Conservation (phyloP, 495 filamentous ascomycete species). For the Penicillium canariense region DNA sequence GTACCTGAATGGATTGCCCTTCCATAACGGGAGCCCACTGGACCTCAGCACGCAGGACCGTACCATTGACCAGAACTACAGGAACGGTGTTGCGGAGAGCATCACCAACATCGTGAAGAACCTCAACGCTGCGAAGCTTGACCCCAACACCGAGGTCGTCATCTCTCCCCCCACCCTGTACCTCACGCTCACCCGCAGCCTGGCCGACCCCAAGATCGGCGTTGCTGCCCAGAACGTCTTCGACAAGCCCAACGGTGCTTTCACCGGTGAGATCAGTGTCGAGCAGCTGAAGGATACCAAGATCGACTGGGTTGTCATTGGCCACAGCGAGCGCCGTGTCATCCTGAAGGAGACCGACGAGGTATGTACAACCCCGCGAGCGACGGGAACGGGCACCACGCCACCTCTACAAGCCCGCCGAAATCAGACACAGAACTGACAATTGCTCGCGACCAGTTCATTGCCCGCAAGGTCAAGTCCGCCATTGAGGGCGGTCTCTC, state of each 20-base stretch:
- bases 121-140: conserved; percentile 72
- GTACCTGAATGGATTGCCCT: conserved; percentile 22
- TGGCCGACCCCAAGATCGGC: conserved; percentile 65
- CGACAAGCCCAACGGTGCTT: conserved; percentile 94
- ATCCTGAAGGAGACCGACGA: conserved; percentile 81
- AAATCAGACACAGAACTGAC: neutral
- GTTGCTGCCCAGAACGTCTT: conserved; percentile 95
- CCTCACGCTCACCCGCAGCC: conserved; percentile 78
- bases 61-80: conserved; percentile 33
- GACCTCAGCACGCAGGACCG: neutral
- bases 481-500: conserved; percentile 81
- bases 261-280: conserved; percentile 93
- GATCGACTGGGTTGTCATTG: conserved; percentile 85
- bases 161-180: conserved; percentile 88
- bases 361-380: conserved; percentile 30
- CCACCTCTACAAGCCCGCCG: neutral
- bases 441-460: conserved; percentile 48
- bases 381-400: neutral
- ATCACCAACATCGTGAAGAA: conserved; percentile 84
- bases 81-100: conserved; percentile 87
- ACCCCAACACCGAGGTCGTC: conserved; percentile 69
- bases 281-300: conserved; percentile 82
- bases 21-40: conserved; percentile 11
- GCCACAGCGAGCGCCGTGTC: conserved; percentile 89
- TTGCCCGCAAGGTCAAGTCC: conserved; percentile 89